Evolutionary conservation across 2,329 filamentous ascomycete species (phyloP).

Genomic region (Ophiostoma angusticollis): DNA sequence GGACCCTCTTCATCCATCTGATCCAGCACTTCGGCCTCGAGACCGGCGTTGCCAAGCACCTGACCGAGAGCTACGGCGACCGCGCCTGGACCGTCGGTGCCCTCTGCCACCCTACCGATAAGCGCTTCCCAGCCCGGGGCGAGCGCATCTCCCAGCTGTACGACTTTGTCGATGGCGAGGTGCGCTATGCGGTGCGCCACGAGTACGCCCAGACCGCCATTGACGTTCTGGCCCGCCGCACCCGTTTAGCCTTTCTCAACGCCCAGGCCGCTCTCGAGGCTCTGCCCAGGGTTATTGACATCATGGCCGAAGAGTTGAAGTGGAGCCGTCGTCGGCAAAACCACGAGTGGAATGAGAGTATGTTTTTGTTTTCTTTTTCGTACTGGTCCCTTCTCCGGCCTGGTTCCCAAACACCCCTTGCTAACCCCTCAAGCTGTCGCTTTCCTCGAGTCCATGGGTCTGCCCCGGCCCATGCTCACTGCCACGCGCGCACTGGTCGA

Average conservation of each 20-base stretch:
- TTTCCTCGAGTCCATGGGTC: constrained; percentile 52
- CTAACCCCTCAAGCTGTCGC: constrained; percentile 25
- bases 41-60: constrained; percentile 85
- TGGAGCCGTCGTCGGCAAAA: constrained; percentile 66
- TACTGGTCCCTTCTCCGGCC: not conserved
- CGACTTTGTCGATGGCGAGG: constrained; percentile 83
- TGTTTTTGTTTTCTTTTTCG: not conserved
- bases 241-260: constrained; percentile 77
- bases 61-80: constrained; percentile 80
- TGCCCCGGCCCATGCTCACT: constrained; percentile 44
- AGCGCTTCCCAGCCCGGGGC: constrained; percentile 72
- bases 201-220: constrained; percentile 88
- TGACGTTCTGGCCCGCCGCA: constrained; percentile 75
- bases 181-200: constrained; percentile 74
- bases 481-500: constrained; percentile 49
- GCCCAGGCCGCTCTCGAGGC: constrained; percentile 82
- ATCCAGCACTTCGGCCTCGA: constrained; percentile 90
- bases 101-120: constrained; percentile 63
- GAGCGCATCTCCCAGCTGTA: constrained; percentile 69
- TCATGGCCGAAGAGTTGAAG: constrained; percentile 73
- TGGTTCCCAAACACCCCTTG: not conserved
- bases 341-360: constrained; percentile 61
- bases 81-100: constrained; percentile 83
- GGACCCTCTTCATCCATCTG: constrained; percentile 83
- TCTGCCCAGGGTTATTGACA: constrained; percentile 71